Evolutionary conservation across 495 filamentous ascomycete species (phyloP).

Genomic region (Platismatia glauca): DNA sequence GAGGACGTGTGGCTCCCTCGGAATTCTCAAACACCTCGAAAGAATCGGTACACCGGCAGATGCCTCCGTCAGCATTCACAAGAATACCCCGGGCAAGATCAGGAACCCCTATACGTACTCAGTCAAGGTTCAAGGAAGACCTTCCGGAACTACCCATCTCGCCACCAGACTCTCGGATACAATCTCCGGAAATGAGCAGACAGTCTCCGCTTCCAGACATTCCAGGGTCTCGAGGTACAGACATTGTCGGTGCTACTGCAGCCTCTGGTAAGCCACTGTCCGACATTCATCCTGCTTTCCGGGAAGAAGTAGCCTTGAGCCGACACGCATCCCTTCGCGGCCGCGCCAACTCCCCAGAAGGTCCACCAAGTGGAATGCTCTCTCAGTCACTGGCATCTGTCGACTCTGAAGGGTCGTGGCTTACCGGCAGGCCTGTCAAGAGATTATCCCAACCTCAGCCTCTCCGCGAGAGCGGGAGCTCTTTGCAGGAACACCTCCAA

Average conservation of each 20-base stretch:
- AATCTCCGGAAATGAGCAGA: slow-evolving; percentile 51
- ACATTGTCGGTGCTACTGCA: slow-evolving; percentile 9
- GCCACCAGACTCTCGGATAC: slow-evolving; percentile 69
- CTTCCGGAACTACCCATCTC: slow-evolving; percentile 76
- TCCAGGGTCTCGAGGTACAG: slow-evolving; percentile 18
- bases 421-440: slow-evolving; percentile 60
- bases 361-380: slow-evolving; percentile 31
- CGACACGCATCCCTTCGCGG: slow-evolving; percentile 23
- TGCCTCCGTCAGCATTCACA: slow-evolving; percentile 38
- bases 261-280: slow-evolving; percentile 13
- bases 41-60: slow-evolving; percentile 56
- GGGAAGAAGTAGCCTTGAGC: slow-evolving; percentile 25
- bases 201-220: slow-evolving; percentile 21
- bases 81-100: slow-evolving; percentile 31
- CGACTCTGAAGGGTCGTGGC: slow-evolving; percentile 88
- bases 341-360: slow-evolving; percentile 19
- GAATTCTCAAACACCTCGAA: slow-evolving; percentile 78
- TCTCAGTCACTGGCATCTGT: slow-evolving; percentile 76
- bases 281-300: slow-evolving; percentile 26
- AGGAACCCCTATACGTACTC: slow-evolving; percentile 60
- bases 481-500: slow-evolving; percentile 35
- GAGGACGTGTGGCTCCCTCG: slow-evolving; percentile 40
- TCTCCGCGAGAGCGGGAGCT: slow-evolving; percentile 38
- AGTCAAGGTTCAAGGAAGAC: slow-evolving; percentile 90
- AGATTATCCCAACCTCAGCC: slow-evolving; percentile 42